Evolutionary conservation across 1,139 yeast genomes (phyloP).

Genomic region (Barnettozyma hawaiiensis): DNA sequence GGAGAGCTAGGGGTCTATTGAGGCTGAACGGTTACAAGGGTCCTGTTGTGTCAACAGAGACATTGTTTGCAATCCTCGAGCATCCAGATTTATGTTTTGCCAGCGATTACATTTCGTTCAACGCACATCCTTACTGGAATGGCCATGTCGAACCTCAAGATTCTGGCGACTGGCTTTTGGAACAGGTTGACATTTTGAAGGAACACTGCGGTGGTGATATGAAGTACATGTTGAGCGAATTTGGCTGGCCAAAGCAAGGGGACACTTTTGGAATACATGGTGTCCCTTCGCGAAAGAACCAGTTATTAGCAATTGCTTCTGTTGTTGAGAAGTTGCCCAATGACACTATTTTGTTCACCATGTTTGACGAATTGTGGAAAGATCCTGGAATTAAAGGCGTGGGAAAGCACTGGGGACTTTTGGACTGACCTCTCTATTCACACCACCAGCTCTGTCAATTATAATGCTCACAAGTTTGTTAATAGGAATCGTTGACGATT

Average conservation of each 20-base stretch:
- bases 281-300: constrained; percentile 59
- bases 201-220: constrained; percentile 52
- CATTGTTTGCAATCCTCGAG: constrained; percentile 62
- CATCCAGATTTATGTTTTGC: constrained; percentile 61
- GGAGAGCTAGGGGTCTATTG: constrained; percentile 51
- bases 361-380: constrained; percentile 50
- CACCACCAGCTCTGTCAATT: too few species aligned
- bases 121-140: constrained; percentile 76
- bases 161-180: constrained; percentile 63
- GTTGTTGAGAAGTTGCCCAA: constrained; percentile 47
- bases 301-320: constrained; percentile 50
- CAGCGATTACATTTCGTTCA: constrained; percentile 74
- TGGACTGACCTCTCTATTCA: too few species aligned
- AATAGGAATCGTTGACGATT: too few species aligned
- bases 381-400: neutral
- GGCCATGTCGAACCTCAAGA: constrained; percentile 56
- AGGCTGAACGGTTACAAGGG: constrained; percentile 57
- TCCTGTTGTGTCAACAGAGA: constrained; percentile 71
- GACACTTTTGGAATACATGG: constrained; percentile 49
- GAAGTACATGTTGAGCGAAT: constrained; percentile 55
- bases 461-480: too few species aligned
- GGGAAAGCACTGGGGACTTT: neutral
- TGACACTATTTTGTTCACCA: constrained; percentile 57
- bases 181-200: constrained; percentile 56
- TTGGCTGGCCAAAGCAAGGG: constrained; percentile 79